Evolutionary conservation across 495 filamentous ascomycete species (phyloP).

Genomic region (Penicillium goetzii): DNA sequence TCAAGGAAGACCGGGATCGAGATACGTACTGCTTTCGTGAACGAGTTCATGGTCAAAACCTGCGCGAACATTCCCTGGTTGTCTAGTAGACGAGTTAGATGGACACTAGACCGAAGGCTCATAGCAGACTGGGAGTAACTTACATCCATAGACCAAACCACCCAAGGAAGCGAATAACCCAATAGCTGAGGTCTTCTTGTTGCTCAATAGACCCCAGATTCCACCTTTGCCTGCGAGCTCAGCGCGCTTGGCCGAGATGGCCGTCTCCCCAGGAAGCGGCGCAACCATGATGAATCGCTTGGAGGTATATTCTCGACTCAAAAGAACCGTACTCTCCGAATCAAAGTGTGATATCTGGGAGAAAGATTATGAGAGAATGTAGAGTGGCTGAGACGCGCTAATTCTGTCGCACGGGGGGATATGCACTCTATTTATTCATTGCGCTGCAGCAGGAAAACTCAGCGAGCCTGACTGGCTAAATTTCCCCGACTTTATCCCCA

Average conservation of each 20-base stretch:
- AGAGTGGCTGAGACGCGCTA: too few species aligned
- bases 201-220: constrained; percentile 16
- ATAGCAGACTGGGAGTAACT: background rate
- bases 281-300: background rate
- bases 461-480: background rate
- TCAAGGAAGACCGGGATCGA: too few species aligned
- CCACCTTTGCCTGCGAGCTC: constrained; percentile 17
- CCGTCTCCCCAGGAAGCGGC: background rate
- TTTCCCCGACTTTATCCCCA: background rate
- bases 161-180: constrained; percentile 23
- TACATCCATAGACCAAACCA: constrained; percentile 25
- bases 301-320: too few species aligned
- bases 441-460: too few species aligned
- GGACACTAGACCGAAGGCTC: background rate
- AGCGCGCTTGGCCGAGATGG: constrained; percentile 2
- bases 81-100: background rate
- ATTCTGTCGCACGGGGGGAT: background rate
- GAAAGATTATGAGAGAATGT: too few species aligned
- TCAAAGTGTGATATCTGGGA: too few species aligned
- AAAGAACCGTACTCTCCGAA: too few species aligned
- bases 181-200: constrained; percentile 14
- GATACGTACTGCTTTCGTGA: background rate
- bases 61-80: constrained; percentile 15
- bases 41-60: constrained; percentile 13
- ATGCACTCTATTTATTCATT: background rate